A percentile compares a stretch with the other conserved stretches of the same genome.
These are phyloP conservation scores for Perkinsus olseni DNA, from an alignment of 169 alveolate genomes.

Conservation along the genomic window DNA sequence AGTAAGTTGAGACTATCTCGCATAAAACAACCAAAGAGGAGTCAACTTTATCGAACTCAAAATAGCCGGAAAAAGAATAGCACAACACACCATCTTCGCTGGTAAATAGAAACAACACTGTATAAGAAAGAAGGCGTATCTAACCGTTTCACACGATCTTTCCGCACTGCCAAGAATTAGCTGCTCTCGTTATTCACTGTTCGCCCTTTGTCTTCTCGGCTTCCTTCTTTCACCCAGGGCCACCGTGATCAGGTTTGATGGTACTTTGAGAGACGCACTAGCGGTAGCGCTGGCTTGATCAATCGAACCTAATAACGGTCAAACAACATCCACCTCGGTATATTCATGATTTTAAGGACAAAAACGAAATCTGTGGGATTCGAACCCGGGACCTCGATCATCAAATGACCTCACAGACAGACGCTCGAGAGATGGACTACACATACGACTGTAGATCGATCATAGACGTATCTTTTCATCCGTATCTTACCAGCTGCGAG, in stretches of 20 bases:
- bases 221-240: neutral
- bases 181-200: neutral
- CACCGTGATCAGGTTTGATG: neutral
- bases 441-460: neutral
- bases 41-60: neutral
- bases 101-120: neutral
- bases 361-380: neutral
- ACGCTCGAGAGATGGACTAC: neutral
- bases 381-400: neutral
- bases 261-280: neutral
- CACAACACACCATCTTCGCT: neutral
- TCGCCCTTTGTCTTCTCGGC: neutral
- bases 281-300: neutral
- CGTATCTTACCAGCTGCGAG: neutral
- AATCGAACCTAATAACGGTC: neutral
- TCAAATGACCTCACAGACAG: neutral
- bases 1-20: neutral
- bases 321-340: no score
- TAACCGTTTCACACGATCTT: neutral
- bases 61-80: neutral
- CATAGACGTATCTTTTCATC: neutral
- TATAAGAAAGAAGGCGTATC: neutral
- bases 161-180: neutral
- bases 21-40: neutral
- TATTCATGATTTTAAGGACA: neutral